Base-by-base conservation (phyloP, 768 basidiomycete species). In the Lactarius quietus region DNA sequence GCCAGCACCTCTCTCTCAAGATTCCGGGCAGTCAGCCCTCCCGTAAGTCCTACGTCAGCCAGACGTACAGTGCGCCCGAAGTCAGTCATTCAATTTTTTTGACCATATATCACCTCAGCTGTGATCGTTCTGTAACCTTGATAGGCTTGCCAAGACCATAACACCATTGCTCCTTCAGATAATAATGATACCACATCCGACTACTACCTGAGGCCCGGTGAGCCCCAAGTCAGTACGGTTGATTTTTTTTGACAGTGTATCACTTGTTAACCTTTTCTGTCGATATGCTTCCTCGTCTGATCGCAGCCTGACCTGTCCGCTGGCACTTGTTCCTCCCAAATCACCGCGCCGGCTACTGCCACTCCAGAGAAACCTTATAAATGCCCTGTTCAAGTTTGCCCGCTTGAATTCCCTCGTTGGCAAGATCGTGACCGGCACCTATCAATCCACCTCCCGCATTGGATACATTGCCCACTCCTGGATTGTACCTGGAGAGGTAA, bases 391-490 rank as follows among this genome's bases (percentile, higher is more conserved):
- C n/a, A n/a, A n/a, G n/a, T n/a, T 20, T 64, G 63, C 4, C 1
- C 0, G 8, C 5, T 2, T 18, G 0, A 2, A 7, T 36, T 10
- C 17, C 0, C 0, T 8, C 38, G 63, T 3, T 14, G 3, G 20
- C 63, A 59, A 29, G 63, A 64, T 0, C 20, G 53, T 10, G 51
- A 59, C 1, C 18, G 54, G 5, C 63, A 64, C 10, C 8, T 54
- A 6, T 6, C 1, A 20, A 14, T 5, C 2, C 31, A 64, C 2
- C 57, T 64, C 26, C 63, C 63, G 1, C 33, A 39, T 17, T 64
- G 51, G 10, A n/a, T 64, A 6, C 33, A 9, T 3, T 64, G 63
- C 2, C 31, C 57, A 10, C 8, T 23, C 14, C 23, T 1, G 8
- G 1, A 6, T 18, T 59, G 57, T 20, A 0, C 3, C 6, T 64